A percentile compares a stretch with the other conserved stretches of the same genome.
Evolutionary conservation across 2,329 filamentous ascomycete genomes (phyloP).

Genomic region (Ilyonectria destructans): DNA sequence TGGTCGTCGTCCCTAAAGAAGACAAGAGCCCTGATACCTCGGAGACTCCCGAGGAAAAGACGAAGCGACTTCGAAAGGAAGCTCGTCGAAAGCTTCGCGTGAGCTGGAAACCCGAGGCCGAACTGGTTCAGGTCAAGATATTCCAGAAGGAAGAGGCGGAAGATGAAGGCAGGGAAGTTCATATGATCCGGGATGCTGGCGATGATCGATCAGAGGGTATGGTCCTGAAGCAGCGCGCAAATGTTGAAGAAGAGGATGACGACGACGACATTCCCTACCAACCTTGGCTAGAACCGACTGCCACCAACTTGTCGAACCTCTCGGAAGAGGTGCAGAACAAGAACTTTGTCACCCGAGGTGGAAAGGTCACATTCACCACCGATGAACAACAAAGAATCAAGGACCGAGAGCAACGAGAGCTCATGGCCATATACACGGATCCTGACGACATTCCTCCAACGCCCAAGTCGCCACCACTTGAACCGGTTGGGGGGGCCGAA

Average conservation of each 20-base stretch:
- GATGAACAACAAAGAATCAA: conserved; percentile 71
- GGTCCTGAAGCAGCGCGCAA: conserved; percentile 72
- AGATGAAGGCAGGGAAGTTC: conserved; percentile 77
- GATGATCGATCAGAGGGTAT: conserved; percentile 83
- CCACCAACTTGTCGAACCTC: conserved; percentile 65
- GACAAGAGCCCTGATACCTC: conserved; percentile 63
- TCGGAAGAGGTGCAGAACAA: conserved; percentile 63
- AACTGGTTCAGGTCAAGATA: conserved; percentile 77
- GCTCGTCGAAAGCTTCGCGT: conserved; percentile 80
- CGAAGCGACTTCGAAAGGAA: conserved; percentile 81
- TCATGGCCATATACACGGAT: conserved; percentile 74
- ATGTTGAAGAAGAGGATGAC: conserved; percentile 69
- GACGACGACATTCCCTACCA: conserved; percentile 71
- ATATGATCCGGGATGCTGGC: conserved; percentile 80
- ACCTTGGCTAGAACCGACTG: conserved; percentile 67
- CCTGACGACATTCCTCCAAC: conserved; percentile 70
- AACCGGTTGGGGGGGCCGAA: conserved; percentile 46
- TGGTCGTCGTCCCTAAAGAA: conserved; percentile 68
- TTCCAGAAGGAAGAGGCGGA: conserved; percentile 83
- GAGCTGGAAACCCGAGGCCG: conserved; percentile 78
- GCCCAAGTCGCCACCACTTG: conserved; percentile 68
- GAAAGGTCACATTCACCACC: conserved; percentile 66
- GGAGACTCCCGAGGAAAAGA: conserved; percentile 79
- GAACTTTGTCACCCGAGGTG: conserved; percentile 70
- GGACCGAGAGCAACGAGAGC: conserved; percentile 71